phyloP scores from a whole-genome alignment of 176 grass and related monocot genomes.

The Cenchrus purpureus region DNA sequence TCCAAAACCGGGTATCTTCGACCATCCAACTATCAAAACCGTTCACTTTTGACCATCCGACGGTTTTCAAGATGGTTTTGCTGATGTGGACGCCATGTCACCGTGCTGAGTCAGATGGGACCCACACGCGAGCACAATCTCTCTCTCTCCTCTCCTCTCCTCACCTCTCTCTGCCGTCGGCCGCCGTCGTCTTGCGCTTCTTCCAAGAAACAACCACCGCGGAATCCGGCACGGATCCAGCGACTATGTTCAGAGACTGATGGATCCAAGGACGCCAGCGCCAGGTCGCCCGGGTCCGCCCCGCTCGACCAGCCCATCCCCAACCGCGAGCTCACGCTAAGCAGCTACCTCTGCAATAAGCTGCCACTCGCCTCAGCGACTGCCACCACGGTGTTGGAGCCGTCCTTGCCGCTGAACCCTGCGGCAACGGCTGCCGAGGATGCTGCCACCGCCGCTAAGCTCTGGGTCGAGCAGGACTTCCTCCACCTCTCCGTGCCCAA shows the following conservation, averaged over 20 bases:
- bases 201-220: background rate
- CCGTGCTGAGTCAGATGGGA: no score
- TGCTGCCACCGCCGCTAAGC: background rate
- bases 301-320: slow-evolving; percentile 39
- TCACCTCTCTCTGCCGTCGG: no score
- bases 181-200: no score
- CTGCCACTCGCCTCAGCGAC: slow-evolving; percentile 40
- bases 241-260: slow-evolving; percentile 59
- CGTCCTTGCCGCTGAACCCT: slow-evolving; percentile 42
- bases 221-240: slow-evolving; percentile 15
- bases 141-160: no score
- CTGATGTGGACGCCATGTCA: no score
- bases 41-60: no score
- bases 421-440: background rate
- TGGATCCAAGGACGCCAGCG: slow-evolving; percentile 61
- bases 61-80: no score
- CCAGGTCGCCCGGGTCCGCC: slow-evolving; percentile 28
- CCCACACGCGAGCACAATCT: no score
- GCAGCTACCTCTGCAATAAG: slow-evolving; percentile 76
- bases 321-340: slow-evolving; percentile 72
- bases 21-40: no score
- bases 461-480: slow-evolving; percentile 71
- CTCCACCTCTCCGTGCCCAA: slow-evolving; percentile 70
- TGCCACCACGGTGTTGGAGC: background rate
- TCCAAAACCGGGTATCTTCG: no score